Evolutionary conservation across 1,284 basidiomycete genomes (phyloP), one percentile per base, ranked within the genome.

Genomic region (Heterobasidion irregulare): DNA sequence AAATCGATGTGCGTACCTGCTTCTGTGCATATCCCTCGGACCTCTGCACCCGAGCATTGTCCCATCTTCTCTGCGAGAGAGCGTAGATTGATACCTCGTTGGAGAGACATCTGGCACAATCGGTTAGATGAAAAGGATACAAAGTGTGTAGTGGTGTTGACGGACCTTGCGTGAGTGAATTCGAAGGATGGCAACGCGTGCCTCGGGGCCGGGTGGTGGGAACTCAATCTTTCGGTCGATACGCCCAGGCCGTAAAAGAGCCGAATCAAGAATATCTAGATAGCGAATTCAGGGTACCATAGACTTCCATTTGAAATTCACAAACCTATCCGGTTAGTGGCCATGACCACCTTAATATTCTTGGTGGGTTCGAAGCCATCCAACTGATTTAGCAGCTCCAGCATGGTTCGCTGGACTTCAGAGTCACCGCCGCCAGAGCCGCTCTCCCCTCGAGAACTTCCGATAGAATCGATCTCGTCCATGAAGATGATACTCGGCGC

Each of bases 301-400:
- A 49, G 48, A 48, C 38, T 8, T 15, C 19, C 16, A 59, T 32
- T 19, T 36, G 53, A 35, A 36, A 35, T 55, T 8, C 38, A 68
- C 74, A 54, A 56, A 87, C 87, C 92, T 75, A 98, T 98, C 66
- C 95, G 90, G 74, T 98, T 98, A 55, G 95, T 98, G 38, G 95
- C 95, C 95, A 98, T 98, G 75, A 98, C 97, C 65, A 98, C 90
- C 78, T 99, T 98, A 80, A 98, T 98, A 71, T 98, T 98, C 79
- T 98, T 96, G 46, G 94, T 92, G 47, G 93, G 82, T 75, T 98
- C 96, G 70, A 99, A 99, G 10, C 96, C 96, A 66, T 99, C 96
- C 56, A 99, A 75, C 75, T 98, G 96, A 71, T 98, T 98, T 65
- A 98, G 75, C 67, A 97, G 70, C 74, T 99, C 96, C 71, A 98